Base-by-base conservation (phyloP, 1,284 basidiomycete species). In the Cutaneotrichosporon cyanovorans region DNA sequence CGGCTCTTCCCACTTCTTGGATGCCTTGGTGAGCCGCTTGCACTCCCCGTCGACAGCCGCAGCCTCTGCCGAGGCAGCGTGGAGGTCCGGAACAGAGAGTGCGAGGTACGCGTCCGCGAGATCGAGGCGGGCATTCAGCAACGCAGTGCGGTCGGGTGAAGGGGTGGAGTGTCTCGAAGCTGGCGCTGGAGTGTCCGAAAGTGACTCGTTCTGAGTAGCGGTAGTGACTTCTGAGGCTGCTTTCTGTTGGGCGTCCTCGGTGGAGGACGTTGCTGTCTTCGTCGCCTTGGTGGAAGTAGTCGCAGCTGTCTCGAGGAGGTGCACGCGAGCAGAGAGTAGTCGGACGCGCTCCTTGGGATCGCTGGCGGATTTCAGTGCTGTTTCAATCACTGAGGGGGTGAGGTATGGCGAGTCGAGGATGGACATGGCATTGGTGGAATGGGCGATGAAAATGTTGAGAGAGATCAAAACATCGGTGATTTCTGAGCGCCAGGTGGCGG, bases 121-220 rank as follows among this genome's bases (percentile, higher is more conserved):
- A 1, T 60, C 58, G 11, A 59, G 20, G 15, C 63, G 54, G 2
- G 53, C 46, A 16, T 40, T 9, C 36, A 60, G 45, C 7, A 62
- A 43, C 8, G 47, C 30, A 1, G 43, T 44, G 25, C 45, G 49
- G 20, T 48, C 35, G 12, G 32, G 30, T 8, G 31, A 31, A 14
- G 28, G 32, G 30, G 3, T 65, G 51, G 6, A 64, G 42, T 21
- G 60, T 53, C 8, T 65, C 43, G 32, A 57, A 59, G 7, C 62
- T 53, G 47, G 30, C 66, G 52, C 10, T 66, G 55, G 36, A 57
- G 58, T n/a, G 62, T 56, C 2, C 60, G 53, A n/a, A n/a, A n/a
- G n/a, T n/a, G n/a, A n/a, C n/a, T n/a, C n/a, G n/a, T n/a, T n/a
- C n/a, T n/a, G n/a, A n/a, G n/a, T n/a, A n/a, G n/a, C n/a, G n/a